A percentile compares a stretch with the other conserved stretches of the same genome.
Conservation (phyloP, 2,329 filamentous ascomycete species). For the Scorias spongiosa region DNA sequence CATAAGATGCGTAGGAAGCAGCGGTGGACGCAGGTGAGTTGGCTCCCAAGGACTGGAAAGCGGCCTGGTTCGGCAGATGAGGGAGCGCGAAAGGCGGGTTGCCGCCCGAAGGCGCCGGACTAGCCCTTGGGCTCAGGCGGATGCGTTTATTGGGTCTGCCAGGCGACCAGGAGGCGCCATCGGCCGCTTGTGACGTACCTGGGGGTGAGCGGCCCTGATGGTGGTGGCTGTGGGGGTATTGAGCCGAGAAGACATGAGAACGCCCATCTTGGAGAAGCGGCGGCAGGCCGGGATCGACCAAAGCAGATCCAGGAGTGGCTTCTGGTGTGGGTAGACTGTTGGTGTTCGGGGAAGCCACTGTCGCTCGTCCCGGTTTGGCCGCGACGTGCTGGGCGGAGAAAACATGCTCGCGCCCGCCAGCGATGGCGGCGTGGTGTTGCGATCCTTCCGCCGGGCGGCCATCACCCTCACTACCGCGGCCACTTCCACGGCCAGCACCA, state of each 20-base stretch:
- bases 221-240: too few species aligned
- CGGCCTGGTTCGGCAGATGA: constrained; percentile 14
- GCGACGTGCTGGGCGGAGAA: constrained; percentile 20
- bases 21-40: constrained; percentile 15
- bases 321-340: neutral
- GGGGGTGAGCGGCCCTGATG: constrained; percentile 7
- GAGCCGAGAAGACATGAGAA: too few species aligned
- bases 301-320: neutral
- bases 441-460: neutral
- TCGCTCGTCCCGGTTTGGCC: constrained; percentile 1
- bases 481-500: too few species aligned
- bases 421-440: too few species aligned
- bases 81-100: constrained; percentile 12
- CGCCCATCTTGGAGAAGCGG: too few species aligned
- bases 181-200: constrained; percentile 6
- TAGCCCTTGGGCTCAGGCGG: constrained; percentile 15
- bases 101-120: constrained; percentile 1
- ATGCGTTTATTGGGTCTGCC: constrained; percentile 23
- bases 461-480: too few species aligned
- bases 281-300: neutral
- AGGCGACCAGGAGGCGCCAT: constrained; percentile 18
- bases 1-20: constrained; percentile 21
- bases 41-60: constrained; percentile 15
- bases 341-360: neutral
- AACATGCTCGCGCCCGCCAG: constrained; percentile 16